A percentile compares a stretch with the other conserved stretches of the same genome.
These are phyloP conservation scores for Pneumocystis canis DNA, from an alignment of 1,139 yeast genomes.

Conservation along the genomic window DNA sequence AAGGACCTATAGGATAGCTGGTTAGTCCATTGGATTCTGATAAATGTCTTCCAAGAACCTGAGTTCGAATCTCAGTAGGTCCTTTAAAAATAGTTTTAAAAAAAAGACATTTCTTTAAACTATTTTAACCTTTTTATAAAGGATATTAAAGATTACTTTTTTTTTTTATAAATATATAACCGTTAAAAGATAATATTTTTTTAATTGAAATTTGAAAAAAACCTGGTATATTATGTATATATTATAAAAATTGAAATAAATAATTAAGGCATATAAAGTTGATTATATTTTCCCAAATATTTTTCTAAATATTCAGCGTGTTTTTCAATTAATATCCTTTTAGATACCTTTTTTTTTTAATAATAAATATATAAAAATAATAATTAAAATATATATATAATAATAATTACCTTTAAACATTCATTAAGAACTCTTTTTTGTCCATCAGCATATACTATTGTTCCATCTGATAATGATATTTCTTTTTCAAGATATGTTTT, in stretches of 20 bases:
- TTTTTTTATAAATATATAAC: background rate
- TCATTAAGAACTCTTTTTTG: background rate
- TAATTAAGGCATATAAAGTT: background rate
- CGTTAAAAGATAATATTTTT: too few relatives aligned
- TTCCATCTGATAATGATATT: background rate
- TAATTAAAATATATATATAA: background rate
- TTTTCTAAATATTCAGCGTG: background rate
- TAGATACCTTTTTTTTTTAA: background rate
- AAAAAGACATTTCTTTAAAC: too few relatives aligned
- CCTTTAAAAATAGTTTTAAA: background rate
- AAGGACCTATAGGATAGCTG: background rate
- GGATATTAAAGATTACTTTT: background rate
- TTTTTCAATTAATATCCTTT: background rate
- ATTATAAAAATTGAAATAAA: background rate
- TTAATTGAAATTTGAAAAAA: too few relatives aligned
- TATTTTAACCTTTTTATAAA: background rate
- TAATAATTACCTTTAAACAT: background rate
- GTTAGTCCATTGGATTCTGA: constrained; percentile 1
- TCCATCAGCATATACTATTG: background rate
- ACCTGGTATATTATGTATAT: too few relatives aligned
- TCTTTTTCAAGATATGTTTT: background rate
- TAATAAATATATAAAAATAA: background rate
- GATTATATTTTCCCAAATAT: background rate
- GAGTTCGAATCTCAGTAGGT: constrained; percentile 1
- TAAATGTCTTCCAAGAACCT: background rate